These are phyloP conservation scores for Exophiala alcalophila DNA, from an alignment of 2,329 filamentous ascomycete genomes.

Conservation along the genomic window DNA sequence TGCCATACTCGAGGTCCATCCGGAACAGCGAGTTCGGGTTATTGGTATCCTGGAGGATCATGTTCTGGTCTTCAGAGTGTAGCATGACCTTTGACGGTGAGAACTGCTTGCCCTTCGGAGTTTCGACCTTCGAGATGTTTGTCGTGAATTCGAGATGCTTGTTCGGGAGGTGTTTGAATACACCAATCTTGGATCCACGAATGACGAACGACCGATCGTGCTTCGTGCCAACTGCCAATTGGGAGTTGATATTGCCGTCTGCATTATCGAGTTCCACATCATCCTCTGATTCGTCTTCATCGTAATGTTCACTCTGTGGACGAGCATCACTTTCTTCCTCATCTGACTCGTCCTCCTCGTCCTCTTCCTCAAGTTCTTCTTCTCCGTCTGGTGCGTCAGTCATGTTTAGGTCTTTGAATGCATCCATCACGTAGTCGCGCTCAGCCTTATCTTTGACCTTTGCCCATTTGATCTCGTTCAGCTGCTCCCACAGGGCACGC, in stretches of 20 bases:
- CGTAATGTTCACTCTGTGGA: slow-evolving; percentile 69
- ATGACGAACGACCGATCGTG: slow-evolving; percentile 97
- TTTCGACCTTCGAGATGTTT: slow-evolving; percentile 93
- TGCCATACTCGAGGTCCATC: slow-evolving; percentile 97
- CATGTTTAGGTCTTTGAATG: slow-evolving; percentile 92
- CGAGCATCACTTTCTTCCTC: slow-evolving; percentile 62
- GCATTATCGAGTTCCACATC: slow-evolving; percentile 65
- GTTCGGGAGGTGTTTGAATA: slow-evolving; percentile 93
- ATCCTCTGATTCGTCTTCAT: slow-evolving; percentile 75
- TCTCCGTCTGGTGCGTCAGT: slow-evolving; percentile 66
- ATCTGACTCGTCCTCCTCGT: slow-evolving; percentile 57
- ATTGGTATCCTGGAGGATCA: slow-evolving; percentile 78
- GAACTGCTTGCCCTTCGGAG: slow-evolving; percentile 80
- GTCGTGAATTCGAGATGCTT: slow-evolving; percentile 95
- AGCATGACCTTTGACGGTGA: slow-evolving; percentile 96
- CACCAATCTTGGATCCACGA: slow-evolving; percentile 94
- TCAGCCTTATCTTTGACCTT: slow-evolving; percentile 93
- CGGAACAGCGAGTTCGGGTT: slow-evolving; percentile 90
- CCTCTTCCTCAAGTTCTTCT: slow-evolving; percentile 57
- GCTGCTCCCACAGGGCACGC: slow-evolving; percentile 93
- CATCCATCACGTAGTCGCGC: slow-evolving; percentile 88
- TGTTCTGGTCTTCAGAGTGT: slow-evolving; percentile 82
- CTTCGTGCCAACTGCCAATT: slow-evolving; percentile 93
- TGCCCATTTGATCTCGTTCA: slow-evolving; percentile 90
- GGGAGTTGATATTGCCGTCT: slow-evolving; percentile 85